These are phyloP conservation scores for Fusarium haematococcum DNA, from an alignment of 2,329 filamentous ascomycete genomes.

Conservation along the genomic window DNA sequence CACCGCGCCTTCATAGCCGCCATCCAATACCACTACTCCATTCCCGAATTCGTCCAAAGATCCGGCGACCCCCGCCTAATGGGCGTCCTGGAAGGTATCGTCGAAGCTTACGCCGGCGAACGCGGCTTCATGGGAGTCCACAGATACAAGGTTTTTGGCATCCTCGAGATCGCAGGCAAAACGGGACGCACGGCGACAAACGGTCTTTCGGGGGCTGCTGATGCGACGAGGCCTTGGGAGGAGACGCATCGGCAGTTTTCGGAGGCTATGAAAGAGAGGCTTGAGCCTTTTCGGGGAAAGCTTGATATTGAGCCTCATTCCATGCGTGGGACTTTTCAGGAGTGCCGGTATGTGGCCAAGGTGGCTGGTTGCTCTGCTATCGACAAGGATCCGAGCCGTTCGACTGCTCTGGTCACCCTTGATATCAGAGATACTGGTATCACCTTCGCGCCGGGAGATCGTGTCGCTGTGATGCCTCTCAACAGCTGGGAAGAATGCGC, in stretches of 20 bases:
- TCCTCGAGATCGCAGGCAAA: constrained; percentile 65
- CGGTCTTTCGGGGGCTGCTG: constrained; percentile 59
- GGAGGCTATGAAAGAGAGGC: constrained; percentile 34
- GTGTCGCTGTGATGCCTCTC: constrained; percentile 66
- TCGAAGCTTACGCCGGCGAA: constrained; percentile 67
- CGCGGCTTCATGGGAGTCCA: constrained; percentile 68
- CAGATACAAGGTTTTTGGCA: constrained; percentile 68
- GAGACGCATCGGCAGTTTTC: constrained; percentile 38
- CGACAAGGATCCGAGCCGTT: constrained; percentile 58
- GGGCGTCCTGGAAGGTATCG: constrained; percentile 65
- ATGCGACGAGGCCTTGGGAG: constrained; percentile 44
- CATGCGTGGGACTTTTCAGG: constrained; percentile 66
- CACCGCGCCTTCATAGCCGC: constrained; percentile 66
- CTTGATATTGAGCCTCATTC: constrained; percentile 62
- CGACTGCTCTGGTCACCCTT: constrained; percentile 62
- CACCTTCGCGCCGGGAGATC: constrained; percentile 65
- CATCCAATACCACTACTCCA: constrained; percentile 65
- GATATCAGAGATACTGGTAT: constrained; percentile 66
- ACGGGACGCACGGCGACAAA: constrained; percentile 65
- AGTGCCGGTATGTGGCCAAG: constrained; percentile 62
- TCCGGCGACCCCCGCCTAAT: constrained; percentile 63
- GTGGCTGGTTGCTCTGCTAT: constrained; percentile 59
- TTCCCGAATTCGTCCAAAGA: constrained; percentile 64
- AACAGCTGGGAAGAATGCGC: constrained; percentile 67
- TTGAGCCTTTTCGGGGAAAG: constrained; percentile 54